Conservation (phyloP, 192 early-diverging fungal species). For the Coemansia sp. region DNA sequence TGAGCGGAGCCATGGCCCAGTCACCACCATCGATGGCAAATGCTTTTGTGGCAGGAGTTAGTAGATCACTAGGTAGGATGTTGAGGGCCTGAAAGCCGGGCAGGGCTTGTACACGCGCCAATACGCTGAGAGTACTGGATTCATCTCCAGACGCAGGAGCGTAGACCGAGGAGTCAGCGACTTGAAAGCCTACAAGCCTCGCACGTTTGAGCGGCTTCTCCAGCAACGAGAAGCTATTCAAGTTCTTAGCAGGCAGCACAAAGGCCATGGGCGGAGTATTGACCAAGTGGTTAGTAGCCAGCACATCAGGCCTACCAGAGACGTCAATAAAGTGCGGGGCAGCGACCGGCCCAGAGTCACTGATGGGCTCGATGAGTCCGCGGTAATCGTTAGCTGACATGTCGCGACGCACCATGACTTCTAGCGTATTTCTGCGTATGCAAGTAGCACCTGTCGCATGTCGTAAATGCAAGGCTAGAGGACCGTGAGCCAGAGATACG, state of each 20-base stretch:
- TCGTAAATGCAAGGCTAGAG: slow-evolving; percentile 31
- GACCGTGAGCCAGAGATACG: slow-evolving; percentile 23
- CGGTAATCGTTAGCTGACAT: slow-evolving; percentile 55
- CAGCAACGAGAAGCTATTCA: not conserved
- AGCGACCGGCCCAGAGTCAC: slow-evolving; percentile 16
- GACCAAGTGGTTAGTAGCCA: slow-evolving; percentile 17
- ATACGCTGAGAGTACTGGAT: not conserved
- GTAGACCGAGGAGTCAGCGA: not conserved
- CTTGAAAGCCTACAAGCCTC: slow-evolving; percentile 37
- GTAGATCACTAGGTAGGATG: not conserved
- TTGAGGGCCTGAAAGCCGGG: slow-evolving; percentile 5
- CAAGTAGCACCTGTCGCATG: slow-evolving; percentile 48
- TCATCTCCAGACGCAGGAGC: not conserved
- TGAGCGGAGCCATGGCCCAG: slow-evolving; percentile 36
- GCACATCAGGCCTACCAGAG: not conserved
- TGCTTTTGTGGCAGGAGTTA: not conserved
- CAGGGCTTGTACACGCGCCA: slow-evolving; percentile 23
- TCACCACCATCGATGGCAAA: slow-evolving; percentile 21
- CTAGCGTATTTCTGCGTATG: slow-evolving; percentile 17
- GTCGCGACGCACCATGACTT: slow-evolving; percentile 45
- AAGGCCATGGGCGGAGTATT: slow-evolving; percentile 45
- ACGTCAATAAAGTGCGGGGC: slow-evolving; percentile 38
- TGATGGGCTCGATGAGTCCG: slow-evolving; percentile 30
- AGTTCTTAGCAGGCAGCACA: slow-evolving; percentile 7
- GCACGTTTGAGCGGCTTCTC: not conserved